Evolutionary conservation across 2,329 filamentous ascomycete species (phyloP), one percentile per base, ranked within the genome.

Genomic region (Hypoxylon sp.): DNA sequence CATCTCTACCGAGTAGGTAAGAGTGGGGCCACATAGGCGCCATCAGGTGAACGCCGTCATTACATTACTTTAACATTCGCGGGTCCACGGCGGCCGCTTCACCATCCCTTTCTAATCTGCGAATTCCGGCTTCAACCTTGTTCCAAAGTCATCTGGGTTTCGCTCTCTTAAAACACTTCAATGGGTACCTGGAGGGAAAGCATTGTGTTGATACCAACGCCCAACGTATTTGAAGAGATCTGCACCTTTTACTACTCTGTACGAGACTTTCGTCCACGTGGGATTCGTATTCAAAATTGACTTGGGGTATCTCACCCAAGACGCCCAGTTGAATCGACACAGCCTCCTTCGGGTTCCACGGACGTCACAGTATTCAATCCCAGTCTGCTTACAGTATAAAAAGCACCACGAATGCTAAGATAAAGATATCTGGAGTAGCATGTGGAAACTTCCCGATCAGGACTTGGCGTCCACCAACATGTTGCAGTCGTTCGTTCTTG

Each of bases 151-250:
- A 12, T 32, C 29, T n/a, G 12, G 14, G 19, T 21, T 23, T 52
- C 56, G 61, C 64, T 54, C 52, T 58, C 61, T 59, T 58, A 63
- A 59, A n/a, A 60, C 30, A 6, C 61, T 61, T 61, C 60, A 63
- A 60, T 45, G 9, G 45, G 55, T 56, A 43, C 48, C 46, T 37
- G n/a, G 21, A 5, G 21, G n/a, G 52, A 55, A 27, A 30, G 12
- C 39, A 14, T 55, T 30, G 25, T 27, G 43, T 39, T 30, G 21
- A 48, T 48, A 11, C 32, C 8, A 19, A 32, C 6, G 11, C 8
- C 45, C 23, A 29, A 3, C 3, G 29, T 7, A 30, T 19, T 8
- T 12, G 16, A 19, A 48, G 25, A 48, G 45, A 52, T 52, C 48
- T 52, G 32, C 32, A 52, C 5, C 2, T 25, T 39, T 27, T 11